phyloP scores from a whole-genome alignment of 176 grass and related monocot genomes.

The Oryza brachyantha region DNA sequence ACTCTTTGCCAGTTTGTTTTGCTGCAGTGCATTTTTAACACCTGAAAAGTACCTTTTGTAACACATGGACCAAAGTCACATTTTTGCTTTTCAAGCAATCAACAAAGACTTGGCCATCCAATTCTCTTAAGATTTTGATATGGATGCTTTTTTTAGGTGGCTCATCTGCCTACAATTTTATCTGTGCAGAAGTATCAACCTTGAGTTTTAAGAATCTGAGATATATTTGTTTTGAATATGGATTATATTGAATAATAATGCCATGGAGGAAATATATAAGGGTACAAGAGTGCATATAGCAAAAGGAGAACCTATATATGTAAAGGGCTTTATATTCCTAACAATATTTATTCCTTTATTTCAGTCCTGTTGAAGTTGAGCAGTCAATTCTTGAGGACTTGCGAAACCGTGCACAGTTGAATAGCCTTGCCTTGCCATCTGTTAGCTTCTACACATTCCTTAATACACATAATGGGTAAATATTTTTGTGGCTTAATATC shows the following conservation, averaged over 20 bases:
- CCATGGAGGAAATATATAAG: too few species aligned
- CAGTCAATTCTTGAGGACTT: slow-evolving; percentile 79
- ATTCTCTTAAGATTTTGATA: background rate
- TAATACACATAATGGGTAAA: slow-evolving; percentile 96
- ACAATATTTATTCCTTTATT: slow-evolving; percentile 29
- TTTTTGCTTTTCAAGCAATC: background rate
- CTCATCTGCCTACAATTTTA: slow-evolving; percentile 3
- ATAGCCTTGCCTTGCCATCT: slow-evolving; percentile 76
- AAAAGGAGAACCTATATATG: too few species aligned
- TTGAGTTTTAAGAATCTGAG: slow-evolving; percentile 10
- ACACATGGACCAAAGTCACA: background rate
- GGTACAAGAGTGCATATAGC: too few species aligned
- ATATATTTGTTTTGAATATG: background rate
- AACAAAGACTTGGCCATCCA: background rate
- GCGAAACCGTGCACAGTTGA: slow-evolving; percentile 79
- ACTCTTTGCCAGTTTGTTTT: background rate
- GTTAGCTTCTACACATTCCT: slow-evolving; percentile 97
- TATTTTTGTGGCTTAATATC: slow-evolving; percentile 24
- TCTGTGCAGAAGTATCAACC: slow-evolving; percentile 7
- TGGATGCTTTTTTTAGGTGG: background rate
- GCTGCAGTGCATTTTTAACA: background rate
- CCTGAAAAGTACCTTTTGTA: background rate
- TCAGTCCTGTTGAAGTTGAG: slow-evolving; percentile 88
- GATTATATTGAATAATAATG: too few species aligned
- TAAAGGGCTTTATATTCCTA: too few species aligned